Base-by-base conservation (phyloP, 805 yeast species). In the Candida maesae region DNA sequence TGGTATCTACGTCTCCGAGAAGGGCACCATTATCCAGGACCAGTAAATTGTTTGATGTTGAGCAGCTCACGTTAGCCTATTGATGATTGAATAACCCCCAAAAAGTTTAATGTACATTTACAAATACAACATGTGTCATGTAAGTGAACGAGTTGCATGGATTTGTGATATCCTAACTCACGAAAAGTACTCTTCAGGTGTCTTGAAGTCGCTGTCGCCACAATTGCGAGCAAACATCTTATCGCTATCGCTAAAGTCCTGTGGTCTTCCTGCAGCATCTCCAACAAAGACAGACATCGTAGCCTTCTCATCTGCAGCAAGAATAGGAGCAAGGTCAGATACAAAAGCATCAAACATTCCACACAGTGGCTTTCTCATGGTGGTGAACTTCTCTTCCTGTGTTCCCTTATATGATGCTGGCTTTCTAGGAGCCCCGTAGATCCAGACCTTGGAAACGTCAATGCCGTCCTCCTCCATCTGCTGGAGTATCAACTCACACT, bases 1-100 rank as follows among this genome's bases (percentile, higher is more conserved):
- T 74, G 99, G 99, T 89, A 90, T 91, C 77, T 91, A 91, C 73
- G 99, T 91, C 64, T 90, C 97, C 57, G 93, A 85, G 76, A 85
- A 84, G 76, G 95, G 96, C 65, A 76, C 76, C 70, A 78, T 91
- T 67, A 84, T 73, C 55, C 86, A 81, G 69, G 90, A 82, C 30
- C 59, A 58, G 20, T 67, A 63, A 59, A 15, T 23, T 29, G 30
- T 21, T 26, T 35, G 20, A 35, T 14, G 15, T 20, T 19, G n/a
- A n/a, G n/a, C n/a, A n/a, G 9, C n/a, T 20, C 15, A 29, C 3
- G 17, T 13, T 35, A n/a, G 30, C 38, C 18, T 35, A 32, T 17
- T 21, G 28, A 28, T 13, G 31, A 15, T 15, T 21, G 23, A 14
- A 14, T 23, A 23, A 12, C 9, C 23, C 25, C 18, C 26, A 13